Evolutionary conservation across 2,329 filamentous ascomycete species (phyloP).

Genomic region (Xylariaceae sp.): DNA sequence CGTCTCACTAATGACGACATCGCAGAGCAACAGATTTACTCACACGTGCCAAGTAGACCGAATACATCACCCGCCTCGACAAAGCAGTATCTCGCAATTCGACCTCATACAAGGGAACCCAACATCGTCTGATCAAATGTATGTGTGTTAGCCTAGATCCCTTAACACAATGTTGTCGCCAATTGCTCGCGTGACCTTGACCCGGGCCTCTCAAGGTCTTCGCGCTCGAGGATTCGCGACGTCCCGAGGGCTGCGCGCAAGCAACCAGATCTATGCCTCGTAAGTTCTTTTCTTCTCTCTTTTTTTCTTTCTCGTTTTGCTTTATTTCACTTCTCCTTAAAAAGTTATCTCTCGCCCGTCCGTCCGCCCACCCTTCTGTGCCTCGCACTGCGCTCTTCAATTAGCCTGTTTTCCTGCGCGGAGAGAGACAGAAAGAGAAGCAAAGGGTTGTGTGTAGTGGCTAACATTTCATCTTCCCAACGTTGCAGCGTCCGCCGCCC

Average conservation of each 20-base stretch:
- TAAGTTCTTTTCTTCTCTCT: constrained; percentile 36
- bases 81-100: neutral
- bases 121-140: too few species aligned
- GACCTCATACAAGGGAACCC: too few species aligned
- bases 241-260: constrained; percentile 34
- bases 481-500: constrained; percentile 62
- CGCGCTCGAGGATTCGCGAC: constrained; percentile 36
- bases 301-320: neutral
- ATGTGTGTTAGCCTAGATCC: too few species aligned
- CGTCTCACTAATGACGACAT: constrained; percentile 23
- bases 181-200: constrained; percentile 9
- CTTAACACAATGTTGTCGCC: too few species aligned
- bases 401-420: too few species aligned
- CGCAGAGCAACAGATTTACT: neutral
- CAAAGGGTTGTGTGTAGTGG: too few species aligned
- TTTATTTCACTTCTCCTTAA: neutral
- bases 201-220: constrained; percentile 14
- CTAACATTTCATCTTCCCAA: too few species aligned
- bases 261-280: constrained; percentile 50
- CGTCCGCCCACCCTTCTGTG: too few species aligned
- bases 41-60: neutral
- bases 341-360: too few species aligned
- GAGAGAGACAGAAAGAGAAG: too few species aligned
- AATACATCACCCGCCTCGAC: neutral
- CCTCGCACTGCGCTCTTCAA: too few species aligned